These are phyloP conservation scores for Starmerella apicola DNA, from an alignment of 805 yeast species.

Conservation along the genomic window DNA sequence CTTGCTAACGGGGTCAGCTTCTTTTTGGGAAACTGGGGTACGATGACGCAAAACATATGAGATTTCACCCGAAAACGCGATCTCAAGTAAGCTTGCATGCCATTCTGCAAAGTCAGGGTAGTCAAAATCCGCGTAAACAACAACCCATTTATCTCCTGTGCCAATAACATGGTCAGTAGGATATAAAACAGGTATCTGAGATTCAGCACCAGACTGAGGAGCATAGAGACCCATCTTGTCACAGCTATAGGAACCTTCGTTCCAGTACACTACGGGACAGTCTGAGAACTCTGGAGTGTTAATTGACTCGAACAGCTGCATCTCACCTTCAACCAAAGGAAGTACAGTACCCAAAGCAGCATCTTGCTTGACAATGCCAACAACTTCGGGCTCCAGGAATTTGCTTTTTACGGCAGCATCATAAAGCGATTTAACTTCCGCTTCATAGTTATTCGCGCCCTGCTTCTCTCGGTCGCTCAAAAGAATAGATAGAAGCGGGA, in stretches of 20 bases:
- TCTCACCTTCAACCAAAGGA: conserved; percentile 58
- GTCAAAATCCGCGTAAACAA: conserved; percentile 54
- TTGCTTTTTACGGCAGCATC: conserved; percentile 14
- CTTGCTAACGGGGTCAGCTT: neutral
- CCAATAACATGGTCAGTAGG: conserved; percentile 61
- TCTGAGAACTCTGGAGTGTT: conserved; percentile 22
- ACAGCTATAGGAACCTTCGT: conserved; percentile 46
- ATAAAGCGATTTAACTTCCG: conserved; percentile 15
- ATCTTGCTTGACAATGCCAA: conserved; percentile 31
- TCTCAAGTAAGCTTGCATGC: conserved; percentile 45
- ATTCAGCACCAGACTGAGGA: conserved; percentile 34
- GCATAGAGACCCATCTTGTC: conserved; percentile 69
- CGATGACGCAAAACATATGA: conserved; percentile 67
- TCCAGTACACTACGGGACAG: conserved; percentile 39
- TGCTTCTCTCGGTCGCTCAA: conserved; percentile 14
- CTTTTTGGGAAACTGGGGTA: conserved; percentile 26
- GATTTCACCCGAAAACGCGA: conserved; percentile 52
- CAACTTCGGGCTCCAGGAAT: conserved; percentile 12
- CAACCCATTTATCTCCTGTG: conserved; percentile 36
- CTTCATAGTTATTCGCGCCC: conserved; percentile 7
- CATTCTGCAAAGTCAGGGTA: conserved; percentile 42
- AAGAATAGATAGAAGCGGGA: conserved; percentile 25
- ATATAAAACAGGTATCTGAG: conserved; percentile 17
- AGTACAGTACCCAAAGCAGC: conserved; percentile 38
- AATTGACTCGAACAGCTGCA: conserved; percentile 36